Percentiles rank a stretch among this genome's conserved stretches.
phyloP scores from a whole-genome alignment of 2,329 filamentous ascomycete genomes.

The Diaporthe amygdali region DNA sequence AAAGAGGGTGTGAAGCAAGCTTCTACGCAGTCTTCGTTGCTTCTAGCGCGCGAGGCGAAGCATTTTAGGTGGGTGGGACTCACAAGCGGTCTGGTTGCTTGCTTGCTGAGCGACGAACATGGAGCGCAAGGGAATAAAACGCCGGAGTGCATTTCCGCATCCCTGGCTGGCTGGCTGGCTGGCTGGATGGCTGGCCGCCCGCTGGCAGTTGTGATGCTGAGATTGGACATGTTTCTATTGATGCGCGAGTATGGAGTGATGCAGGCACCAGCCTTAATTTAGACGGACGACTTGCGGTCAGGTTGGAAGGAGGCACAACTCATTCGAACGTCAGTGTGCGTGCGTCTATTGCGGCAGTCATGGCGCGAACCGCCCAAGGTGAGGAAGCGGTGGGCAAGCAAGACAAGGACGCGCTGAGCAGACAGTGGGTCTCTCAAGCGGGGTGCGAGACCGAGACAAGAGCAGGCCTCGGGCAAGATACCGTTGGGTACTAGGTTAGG shows the following conservation, averaged over 20 bases:
- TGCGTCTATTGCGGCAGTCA: constrained; percentile 4
- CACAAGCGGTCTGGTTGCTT: neutral
- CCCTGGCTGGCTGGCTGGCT: neutral
- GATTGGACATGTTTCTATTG: neutral
- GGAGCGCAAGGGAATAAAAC: neutral
- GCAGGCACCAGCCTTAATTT: neutral
- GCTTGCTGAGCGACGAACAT: neutral
- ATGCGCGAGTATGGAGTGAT: neutral
- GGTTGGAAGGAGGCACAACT: neutral
- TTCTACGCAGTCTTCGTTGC: constrained; percentile 23
- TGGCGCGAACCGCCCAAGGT: neutral
- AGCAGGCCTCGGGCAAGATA: neutral
- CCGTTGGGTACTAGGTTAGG: neutral
- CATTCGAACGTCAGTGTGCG: neutral
- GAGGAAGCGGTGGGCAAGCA: constrained; percentile 3
- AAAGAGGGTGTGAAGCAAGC: constrained; percentile 25
- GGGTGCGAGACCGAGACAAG: neutral
- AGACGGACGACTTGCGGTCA: constrained; percentile 8
- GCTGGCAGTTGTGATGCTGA: neutral
- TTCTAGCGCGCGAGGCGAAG: constrained; percentile 26
- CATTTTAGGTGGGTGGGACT: neutral
- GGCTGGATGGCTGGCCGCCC: neutral
- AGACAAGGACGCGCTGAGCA: neutral
- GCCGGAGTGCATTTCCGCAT: neutral
- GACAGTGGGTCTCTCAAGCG: constrained; percentile 10